These are phyloP conservation scores for Botrytis porri DNA, from an alignment of 2,329 filamentous ascomycete genomes.

Conservation along the genomic window DNA sequence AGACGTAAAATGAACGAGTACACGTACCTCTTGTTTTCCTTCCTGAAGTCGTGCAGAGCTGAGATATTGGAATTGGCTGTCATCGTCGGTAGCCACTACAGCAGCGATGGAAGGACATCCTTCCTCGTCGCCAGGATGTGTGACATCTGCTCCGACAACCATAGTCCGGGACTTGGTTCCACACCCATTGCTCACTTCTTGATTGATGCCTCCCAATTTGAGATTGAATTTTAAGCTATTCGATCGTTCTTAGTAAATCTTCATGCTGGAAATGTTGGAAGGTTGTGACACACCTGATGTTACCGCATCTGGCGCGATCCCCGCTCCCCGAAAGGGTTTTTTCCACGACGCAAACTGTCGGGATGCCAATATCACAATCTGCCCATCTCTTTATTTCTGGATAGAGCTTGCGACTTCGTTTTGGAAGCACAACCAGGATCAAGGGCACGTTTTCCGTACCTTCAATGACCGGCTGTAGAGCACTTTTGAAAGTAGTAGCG, in stretches of 20 bases:
- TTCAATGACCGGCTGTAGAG: background rate
- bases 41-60: background rate
- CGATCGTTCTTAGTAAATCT: background rate
- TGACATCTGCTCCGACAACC: background rate
- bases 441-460: background rate
- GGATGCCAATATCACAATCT: background rate
- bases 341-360: background rate
- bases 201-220: background rate
- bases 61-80: background rate
- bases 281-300: background rate
- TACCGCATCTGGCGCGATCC: background rate
- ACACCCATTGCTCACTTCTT: background rate
- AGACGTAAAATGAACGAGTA: too few species aligned
- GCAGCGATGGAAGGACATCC: background rate
- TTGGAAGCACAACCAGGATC: background rate
- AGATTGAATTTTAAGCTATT: conserved; percentile 2
- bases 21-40: background rate
- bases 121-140: background rate
- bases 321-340: too few species aligned
- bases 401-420: background rate
- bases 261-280: background rate
- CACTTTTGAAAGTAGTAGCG: background rate
- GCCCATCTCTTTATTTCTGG: background rate
- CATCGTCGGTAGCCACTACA: background rate
- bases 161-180: background rate